These are phyloP conservation scores for Botrytis pseudocinerea DNA, from an alignment of 2,329 filamentous ascomycete genomes.

Conservation along the genomic window DNA sequence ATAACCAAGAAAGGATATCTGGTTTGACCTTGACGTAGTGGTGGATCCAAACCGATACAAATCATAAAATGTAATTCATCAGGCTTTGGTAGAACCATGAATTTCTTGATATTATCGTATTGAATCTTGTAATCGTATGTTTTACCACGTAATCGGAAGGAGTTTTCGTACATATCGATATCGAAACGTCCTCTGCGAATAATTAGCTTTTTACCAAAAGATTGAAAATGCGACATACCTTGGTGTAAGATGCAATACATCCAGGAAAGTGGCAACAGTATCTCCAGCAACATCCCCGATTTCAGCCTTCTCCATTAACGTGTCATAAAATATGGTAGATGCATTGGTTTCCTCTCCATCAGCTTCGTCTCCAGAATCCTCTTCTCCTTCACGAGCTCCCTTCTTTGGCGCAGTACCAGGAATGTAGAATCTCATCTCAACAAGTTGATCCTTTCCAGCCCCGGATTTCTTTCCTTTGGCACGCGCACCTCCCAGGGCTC, in stretches of 20 bases:
- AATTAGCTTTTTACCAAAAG: slow-evolving; percentile 34
- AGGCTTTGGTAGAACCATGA: slow-evolving; percentile 98
- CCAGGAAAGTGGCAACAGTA: slow-evolving; percentile 94
- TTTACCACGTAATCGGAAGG: slow-evolving; percentile 95
- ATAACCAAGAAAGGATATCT: slow-evolving; percentile 98
- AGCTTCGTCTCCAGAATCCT: slow-evolving; percentile 65
- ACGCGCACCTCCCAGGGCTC: slow-evolving; percentile 69
- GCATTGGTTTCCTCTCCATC: slow-evolving; percentile 87
- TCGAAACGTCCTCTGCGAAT: slow-evolving; percentile 87
- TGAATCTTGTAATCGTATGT: slow-evolving; percentile 99
- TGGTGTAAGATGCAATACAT: slow-evolving; percentile 94
- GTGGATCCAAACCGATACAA: slow-evolving; percentile 90
- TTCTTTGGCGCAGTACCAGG: slow-evolving; percentile 84
- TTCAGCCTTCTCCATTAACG: slow-evolving; percentile 95
- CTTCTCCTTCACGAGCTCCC: slow-evolving; percentile 62
- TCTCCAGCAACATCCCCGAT: slow-evolving; percentile 99
- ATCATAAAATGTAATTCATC: slow-evolving; percentile 96
- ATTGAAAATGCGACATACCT: slow-evolving; percentile 54
- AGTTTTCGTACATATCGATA: slow-evolving; percentile 98
- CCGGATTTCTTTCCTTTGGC: slow-evolving; percentile 85
- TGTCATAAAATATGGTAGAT: slow-evolving; percentile 96
- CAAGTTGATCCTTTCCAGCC: slow-evolving; percentile 86
- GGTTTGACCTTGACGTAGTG: slow-evolving; percentile 93
- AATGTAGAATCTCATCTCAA: slow-evolving; percentile 99
- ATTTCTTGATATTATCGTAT: slow-evolving; percentile 97